Conservation (phyloP, 768 basidiomycete genomes). For the Suillus alpinus region DNA sequence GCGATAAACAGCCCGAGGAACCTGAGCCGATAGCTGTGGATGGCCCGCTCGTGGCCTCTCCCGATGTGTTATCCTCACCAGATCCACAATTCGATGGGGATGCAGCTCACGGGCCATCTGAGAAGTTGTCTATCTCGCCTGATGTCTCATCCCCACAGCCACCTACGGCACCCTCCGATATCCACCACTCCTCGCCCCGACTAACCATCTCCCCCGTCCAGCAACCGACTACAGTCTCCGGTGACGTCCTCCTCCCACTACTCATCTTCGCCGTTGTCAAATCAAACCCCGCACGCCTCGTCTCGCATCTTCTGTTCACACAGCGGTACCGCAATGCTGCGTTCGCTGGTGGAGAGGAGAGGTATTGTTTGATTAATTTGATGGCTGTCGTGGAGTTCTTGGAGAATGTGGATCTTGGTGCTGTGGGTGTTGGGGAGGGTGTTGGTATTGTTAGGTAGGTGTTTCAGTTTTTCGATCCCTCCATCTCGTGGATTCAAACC, state of each 20-base stretch:
- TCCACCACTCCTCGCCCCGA: slow-evolving; percentile 10
- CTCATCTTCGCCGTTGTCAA: slow-evolving; percentile 95
- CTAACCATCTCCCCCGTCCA: slow-evolving; percentile 11
- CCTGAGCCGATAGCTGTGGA: slow-evolving; percentile 18
- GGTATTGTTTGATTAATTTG: slow-evolving; percentile 91
- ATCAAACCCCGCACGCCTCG: slow-evolving; percentile 80
- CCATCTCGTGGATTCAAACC: slow-evolving; percentile 5
- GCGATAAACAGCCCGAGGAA: slow-evolving; percentile 34
- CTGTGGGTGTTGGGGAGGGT: slow-evolving; percentile 60
- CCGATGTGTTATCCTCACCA: slow-evolving; percentile 3
- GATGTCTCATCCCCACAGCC: slow-evolving; percentile 4
- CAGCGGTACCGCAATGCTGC: slow-evolving; percentile 29
- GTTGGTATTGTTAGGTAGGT: slow-evolving; percentile 58
- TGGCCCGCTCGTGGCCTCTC: slow-evolving; percentile 1
- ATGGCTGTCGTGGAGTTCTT: slow-evolving; percentile 95
- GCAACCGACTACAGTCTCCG: slow-evolving; percentile 59
- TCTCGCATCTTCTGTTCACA: slow-evolving; percentile 46
- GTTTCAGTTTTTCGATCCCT: background rate
- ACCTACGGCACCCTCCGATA: background rate
- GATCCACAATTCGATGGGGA: background rate
- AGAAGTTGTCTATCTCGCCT: slow-evolving; percentile 6
- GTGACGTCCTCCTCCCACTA: slow-evolving; percentile 88
- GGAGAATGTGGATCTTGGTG: slow-evolving; percentile 87
- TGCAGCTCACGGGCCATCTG: slow-evolving; percentile 7
- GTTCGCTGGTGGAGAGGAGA: slow-evolving; percentile 71